Evolutionary conservation across 441 rosid species (phyloP).

Genomic region (Daphne laureola): DNA sequence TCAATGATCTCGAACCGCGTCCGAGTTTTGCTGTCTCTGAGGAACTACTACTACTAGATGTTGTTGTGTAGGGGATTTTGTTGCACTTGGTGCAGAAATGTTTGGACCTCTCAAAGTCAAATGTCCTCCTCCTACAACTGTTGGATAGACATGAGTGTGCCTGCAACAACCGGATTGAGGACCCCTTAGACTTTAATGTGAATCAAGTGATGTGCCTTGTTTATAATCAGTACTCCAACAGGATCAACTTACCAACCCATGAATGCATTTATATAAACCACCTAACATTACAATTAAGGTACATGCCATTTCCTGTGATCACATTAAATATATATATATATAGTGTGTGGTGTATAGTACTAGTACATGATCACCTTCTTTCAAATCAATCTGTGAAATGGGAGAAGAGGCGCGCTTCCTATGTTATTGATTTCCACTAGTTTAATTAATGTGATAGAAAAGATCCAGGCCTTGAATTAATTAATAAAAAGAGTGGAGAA

Average conservation of each 20-base stretch:
- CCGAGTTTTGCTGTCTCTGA: conserved; percentile 11
- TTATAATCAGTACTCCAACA: too few relatives aligned
- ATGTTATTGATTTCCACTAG: background rate
- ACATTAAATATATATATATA: conserved; percentile 23
- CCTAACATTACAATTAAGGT: conserved; percentile 18
- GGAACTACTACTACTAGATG: conserved; percentile 8
- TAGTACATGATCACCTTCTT: background rate
- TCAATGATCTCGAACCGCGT: conserved; percentile 19
- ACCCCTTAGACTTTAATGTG: too few relatives aligned
- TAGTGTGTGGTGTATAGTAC: background rate
- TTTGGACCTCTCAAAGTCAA: conserved; percentile 47
- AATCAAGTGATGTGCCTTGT: too few relatives aligned
- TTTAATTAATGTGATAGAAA: too few relatives aligned
- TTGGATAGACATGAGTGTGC: conserved; percentile 67
- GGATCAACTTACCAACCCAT: background rate
- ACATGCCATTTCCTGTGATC: conserved; percentile 16
- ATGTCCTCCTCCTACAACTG: conserved; percentile 38
- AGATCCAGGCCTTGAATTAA: background rate
- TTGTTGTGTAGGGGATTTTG: conserved; percentile 28
- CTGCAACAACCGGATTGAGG: conserved; percentile 26
- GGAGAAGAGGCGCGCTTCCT: conserved; percentile 8
- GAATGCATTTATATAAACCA: conserved; percentile 5
- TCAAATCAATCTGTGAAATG: conserved; percentile 18
- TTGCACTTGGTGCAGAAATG: conserved; percentile 51
- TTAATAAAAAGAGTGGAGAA: background rate